Evolutionary conservation across 805 yeast species (phyloP).

Genomic region (Pichia heedii): DNA sequence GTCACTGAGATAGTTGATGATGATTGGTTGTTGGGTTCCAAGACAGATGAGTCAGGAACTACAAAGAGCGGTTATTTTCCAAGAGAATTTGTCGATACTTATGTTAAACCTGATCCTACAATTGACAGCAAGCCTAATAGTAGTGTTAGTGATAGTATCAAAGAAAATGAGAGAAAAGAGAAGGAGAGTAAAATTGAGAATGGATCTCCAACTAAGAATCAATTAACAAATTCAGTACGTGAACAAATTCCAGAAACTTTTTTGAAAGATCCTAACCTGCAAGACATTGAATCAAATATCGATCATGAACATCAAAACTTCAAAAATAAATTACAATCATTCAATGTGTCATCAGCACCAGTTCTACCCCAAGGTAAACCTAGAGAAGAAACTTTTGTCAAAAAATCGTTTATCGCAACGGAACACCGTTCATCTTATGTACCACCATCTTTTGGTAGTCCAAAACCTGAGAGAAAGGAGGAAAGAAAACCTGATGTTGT

Average conservation of each 20-base stretch:
- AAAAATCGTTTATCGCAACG: slow-evolving; percentile 46
- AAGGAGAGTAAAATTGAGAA: not conserved
- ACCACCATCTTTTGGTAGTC: slow-evolving; percentile 29
- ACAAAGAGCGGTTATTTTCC: slow-evolving; percentile 75
- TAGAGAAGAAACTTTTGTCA: slow-evolving; percentile 35
- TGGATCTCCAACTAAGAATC: not conserved
- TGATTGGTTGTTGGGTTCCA: slow-evolving; percentile 82
- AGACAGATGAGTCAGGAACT: slow-evolving; percentile 35
- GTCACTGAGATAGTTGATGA: slow-evolving; percentile 81
- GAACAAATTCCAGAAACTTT: not conserved
- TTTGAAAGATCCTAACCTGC: not conserved
- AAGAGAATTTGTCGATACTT: slow-evolving; percentile 58
- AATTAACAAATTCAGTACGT: not conserved
- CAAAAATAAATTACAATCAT: slow-evolving; percentile 41
- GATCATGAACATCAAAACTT: slow-evolving; percentile 23
- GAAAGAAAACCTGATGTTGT: slow-evolving; percentile 14
- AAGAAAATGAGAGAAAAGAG: not conserved
- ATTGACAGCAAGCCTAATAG: too few relatives aligned
- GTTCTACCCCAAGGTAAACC: slow-evolving; percentile 25
- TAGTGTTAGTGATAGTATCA: too few relatives aligned
- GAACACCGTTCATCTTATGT: slow-evolving; percentile 53
- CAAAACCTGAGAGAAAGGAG: slow-evolving; percentile 7
- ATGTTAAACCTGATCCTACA: slow-evolving; percentile 2
- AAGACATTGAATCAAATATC: slow-evolving; percentile 4
- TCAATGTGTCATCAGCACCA: slow-evolving; percentile 37